Conservation (phyloP, 768 basidiomycete species). For the Pleurotus sapidus region DNA sequence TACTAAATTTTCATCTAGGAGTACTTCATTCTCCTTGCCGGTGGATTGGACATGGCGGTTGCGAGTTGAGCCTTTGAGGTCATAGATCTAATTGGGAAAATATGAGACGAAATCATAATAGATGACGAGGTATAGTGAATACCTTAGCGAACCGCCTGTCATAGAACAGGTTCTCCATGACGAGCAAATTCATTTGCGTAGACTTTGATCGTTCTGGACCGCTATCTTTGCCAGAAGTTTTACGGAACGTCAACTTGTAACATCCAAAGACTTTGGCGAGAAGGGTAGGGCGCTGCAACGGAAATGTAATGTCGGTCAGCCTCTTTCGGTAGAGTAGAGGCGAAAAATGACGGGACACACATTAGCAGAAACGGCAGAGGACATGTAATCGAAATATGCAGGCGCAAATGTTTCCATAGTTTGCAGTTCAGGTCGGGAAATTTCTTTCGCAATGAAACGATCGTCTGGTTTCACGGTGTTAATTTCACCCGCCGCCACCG, state of each 20-base stretch:
- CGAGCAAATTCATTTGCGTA: conserved; percentile 91
- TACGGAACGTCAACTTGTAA: conserved; percentile 90
- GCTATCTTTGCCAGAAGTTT: conserved; percentile 66
- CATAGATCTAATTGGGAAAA: conserved; percentile 69
- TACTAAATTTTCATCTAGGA: conserved; percentile 95
- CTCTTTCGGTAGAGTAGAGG: conserved; percentile 1
- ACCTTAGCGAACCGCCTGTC: conserved; percentile 89
- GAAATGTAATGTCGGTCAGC: conserved; percentile 11
- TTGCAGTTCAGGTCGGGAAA: conserved; percentile 87
- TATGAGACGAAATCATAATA: too few relatives aligned
- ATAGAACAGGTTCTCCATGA: conserved; percentile 98
- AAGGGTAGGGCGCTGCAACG: conserved; percentile 81
- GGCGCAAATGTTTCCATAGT: conserved; percentile 97
- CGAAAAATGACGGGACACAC: conserved; percentile 39
- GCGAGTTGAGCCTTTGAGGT: conserved; percentile 93
- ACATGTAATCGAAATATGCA: conserved; percentile 97
- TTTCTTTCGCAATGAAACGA: conserved; percentile 97
- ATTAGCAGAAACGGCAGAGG: conserved; percentile 83
- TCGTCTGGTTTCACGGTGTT: conserved; percentile 58
- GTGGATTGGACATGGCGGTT: conserved; percentile 93
- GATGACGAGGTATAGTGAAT: neutral
- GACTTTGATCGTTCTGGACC: conserved; percentile 66
- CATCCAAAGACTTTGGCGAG: conserved; percentile 97
- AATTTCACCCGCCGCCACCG: neutral
- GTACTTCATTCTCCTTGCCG: conserved; percentile 87